Percentiles rank a stretch among this genome's conserved stretches.
Evolutionary conservation across 305 asterid species (phyloP).

Genomic region (Withania somnifera): DNA sequence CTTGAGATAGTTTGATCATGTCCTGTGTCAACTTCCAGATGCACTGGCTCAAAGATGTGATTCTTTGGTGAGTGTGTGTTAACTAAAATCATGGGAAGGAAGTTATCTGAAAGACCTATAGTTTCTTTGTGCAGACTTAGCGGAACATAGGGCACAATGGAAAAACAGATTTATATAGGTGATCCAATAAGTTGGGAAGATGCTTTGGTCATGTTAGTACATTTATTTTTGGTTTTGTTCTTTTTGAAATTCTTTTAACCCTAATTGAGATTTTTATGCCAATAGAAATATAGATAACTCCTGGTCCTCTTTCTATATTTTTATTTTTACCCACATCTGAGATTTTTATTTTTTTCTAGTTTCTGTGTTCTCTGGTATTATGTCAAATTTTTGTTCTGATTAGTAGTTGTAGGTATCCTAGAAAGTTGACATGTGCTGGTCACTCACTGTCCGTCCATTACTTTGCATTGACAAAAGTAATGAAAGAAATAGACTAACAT

Average conservation of each 20-base stretch:
- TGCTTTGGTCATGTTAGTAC: background rate
- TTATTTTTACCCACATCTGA: background rate
- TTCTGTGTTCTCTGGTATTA: background rate
- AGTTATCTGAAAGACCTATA: background rate
- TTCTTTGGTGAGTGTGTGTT: background rate
- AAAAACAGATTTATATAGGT: background rate
- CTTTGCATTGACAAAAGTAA: background rate
- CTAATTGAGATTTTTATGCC: background rate
- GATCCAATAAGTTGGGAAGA: background rate
- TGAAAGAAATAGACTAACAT: background rate
- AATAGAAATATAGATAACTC: background rate
- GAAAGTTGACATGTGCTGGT: background rate
- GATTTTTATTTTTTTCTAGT: background rate
- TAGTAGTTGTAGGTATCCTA: background rate
- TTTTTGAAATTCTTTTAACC: background rate
- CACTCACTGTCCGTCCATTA: background rate
- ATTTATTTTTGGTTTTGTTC: background rate
- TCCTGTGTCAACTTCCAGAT: background rate
- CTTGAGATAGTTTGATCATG: background rate
- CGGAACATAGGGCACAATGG: background rate
- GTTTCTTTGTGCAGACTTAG: background rate
- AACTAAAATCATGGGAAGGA: background rate
- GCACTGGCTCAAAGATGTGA: background rate
- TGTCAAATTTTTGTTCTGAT: background rate
- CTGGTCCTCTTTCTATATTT: background rate